phyloP scores from a whole-genome alignment of 2,329 filamentous ascomycete genomes.

The Monosporascus ibericus region DNA sequence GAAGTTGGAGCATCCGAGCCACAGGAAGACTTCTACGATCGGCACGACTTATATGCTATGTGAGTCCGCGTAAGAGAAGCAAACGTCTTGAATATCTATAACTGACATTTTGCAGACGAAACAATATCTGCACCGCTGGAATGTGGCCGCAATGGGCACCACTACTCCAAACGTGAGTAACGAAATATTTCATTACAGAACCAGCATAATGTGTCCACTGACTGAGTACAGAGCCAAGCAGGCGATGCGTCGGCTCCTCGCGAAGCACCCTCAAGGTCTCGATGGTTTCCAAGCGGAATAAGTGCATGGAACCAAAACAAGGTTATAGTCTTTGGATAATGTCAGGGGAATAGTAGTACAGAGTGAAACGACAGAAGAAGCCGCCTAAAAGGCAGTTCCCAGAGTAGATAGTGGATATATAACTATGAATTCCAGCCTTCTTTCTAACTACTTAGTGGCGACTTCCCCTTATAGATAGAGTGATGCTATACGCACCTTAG shows the following conservation, averaged over 20 bases:
- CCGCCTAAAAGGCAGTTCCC: too few relatives aligned
- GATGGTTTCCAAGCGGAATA: slow-evolving; percentile 3
- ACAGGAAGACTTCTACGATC: slow-evolving; percentile 23
- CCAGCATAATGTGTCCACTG: neutral
- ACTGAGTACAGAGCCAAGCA: slow-evolving; percentile 6
- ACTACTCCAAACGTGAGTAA: slow-evolving; percentile 5
- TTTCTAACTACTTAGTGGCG: too few relatives aligned
- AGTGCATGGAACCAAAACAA: neutral
- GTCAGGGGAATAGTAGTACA: too few relatives aligned
- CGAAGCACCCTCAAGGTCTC: slow-evolving; percentile 8
- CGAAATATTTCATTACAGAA: neutral
- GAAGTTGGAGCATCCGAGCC: slow-evolving; percentile 21
- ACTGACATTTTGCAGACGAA: slow-evolving; percentile 4
- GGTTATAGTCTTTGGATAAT: neutral
- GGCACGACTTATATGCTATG: slow-evolving; percentile 23
- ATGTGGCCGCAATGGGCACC: slow-evolving; percentile 10
- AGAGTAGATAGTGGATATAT: too few relatives aligned
- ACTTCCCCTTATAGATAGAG: too few relatives aligned
- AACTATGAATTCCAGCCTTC: too few relatives aligned
- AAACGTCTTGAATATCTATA: neutral
- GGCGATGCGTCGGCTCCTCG: slow-evolving; percentile 10
- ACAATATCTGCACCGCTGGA: slow-evolving; percentile 7
- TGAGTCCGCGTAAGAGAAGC: slow-evolving; percentile 3
- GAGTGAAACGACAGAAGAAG: too few relatives aligned
- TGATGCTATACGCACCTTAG: too few relatives aligned